phyloP scores from a whole-genome alignment of 1,139 yeast species.

The Geotrichum carabidarum region DNA sequence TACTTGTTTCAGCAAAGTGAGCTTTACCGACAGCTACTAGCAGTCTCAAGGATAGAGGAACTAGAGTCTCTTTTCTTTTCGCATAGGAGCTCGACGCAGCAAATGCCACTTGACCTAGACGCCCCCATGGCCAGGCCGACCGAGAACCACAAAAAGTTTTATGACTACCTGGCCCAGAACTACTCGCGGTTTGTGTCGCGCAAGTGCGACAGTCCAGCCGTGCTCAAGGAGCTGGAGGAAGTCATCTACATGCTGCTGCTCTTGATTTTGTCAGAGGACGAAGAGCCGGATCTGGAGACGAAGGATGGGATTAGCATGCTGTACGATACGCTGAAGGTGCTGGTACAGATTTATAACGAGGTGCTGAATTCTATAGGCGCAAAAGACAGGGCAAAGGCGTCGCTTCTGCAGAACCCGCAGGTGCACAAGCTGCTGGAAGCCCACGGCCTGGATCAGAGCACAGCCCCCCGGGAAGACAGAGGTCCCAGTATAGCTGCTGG shows the following conservation, averaged over 20 bases:
- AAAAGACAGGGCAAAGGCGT: background rate
- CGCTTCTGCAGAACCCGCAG: background rate
- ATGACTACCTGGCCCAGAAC: constrained; percentile 6
- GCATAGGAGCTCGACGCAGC: too few species aligned
- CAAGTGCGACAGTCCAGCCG: background rate
- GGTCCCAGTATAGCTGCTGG: too few species aligned
- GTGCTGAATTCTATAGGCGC: background rate
- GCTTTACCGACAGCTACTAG: too few species aligned
- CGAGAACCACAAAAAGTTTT: constrained; percentile 8
- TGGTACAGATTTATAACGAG: constrained; percentile 2
- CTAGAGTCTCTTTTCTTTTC: too few species aligned
- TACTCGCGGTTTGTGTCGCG: background rate
- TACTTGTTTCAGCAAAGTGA: too few species aligned
- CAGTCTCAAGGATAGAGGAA: too few species aligned
- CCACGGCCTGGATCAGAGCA: background rate
- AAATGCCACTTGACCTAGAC: background rate
- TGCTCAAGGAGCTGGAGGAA: constrained; percentile 7
- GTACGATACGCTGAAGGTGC: constrained; percentile 5
- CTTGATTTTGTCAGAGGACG: constrained; percentile 4
- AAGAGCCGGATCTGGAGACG: constrained; percentile 12
- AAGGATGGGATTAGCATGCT: constrained; percentile 10
- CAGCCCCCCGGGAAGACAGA: too few species aligned
- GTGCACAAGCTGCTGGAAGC: background rate
- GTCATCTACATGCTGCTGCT: constrained; percentile 7
- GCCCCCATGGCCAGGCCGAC: background rate